Base-by-base conservation (phyloP, 2,329 filamentous ascomycete genomes). In the Amylocarpus encephaloides region DNA sequence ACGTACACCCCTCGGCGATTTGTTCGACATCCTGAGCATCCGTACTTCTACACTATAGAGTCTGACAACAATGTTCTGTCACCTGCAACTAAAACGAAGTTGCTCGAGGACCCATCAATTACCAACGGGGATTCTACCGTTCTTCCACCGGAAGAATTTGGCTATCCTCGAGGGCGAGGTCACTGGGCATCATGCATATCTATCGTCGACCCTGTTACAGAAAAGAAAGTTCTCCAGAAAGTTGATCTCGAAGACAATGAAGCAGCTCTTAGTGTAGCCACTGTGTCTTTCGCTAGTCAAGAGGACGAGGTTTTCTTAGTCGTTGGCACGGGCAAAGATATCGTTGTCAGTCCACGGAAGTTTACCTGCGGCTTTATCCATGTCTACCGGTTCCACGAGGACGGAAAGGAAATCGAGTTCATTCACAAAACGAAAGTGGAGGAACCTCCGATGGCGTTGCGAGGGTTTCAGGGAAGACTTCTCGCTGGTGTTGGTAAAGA, bases 161-260 rank as follows among this genome's bases (percentile, higher is more conserved):
- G 93, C 1, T 89, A 96, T 62, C 87, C 93, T 9, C 82, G 84
- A 50, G 90, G 83, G 19, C 82, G 80, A 52, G 86, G 88, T 16
- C 86, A 92, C 57, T 99, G 93, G 93, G 89, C 93, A 36, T 97
- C 92, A 9, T 97, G 91, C 68, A 91, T 99, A 58, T 90, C 88
- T 62, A 80, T 96, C 16, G 78, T 99, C 15, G 93, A 98, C 63
- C 91, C 93, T 0, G 66, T 92, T 2, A 79, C 74, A 13, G 79
- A 86, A 43, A 91, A 93, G 62, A 69, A 72, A 3, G 84, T 95
- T 1, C 68, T 93, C 4, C 83, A 87, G 56, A 90, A 82, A 0
- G 74, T 97, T 38, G 85, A 97, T 52, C 70, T 98, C 0, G 84
- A 86, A 44, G 84, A 93, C 36, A 97, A 98, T 59, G 91, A 97